Conservation (phyloP, 1,284 basidiomycete species). For the Earliella scabrosa region DNA sequence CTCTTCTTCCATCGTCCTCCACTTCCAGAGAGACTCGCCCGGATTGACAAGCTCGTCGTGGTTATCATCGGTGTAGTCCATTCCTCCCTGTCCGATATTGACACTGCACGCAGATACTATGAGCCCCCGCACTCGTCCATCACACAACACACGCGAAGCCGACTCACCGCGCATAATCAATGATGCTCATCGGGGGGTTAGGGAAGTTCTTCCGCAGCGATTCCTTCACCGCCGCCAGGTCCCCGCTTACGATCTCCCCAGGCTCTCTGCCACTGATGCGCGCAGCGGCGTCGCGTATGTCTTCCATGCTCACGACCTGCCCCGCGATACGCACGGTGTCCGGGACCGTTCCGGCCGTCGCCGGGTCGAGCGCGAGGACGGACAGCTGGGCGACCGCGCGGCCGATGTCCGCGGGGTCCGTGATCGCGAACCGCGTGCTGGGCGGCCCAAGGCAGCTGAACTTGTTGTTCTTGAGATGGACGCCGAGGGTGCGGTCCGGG, state of each 20-base stretch:
- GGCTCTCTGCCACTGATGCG: conserved; percentile 12
- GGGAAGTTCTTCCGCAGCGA: conserved; percentile 13
- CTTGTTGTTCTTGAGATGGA: conserved; percentile 25
- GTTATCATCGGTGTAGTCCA: conserved; percentile 27
- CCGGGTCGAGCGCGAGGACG: conserved; percentile 27
- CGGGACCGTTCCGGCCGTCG: conserved; percentile 24
- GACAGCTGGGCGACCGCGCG: conserved; percentile 29
- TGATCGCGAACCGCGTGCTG: conserved; percentile 22
- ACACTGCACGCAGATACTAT: conserved; percentile 10
- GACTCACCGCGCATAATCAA: conserved; percentile 11
- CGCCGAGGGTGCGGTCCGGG: conserved; percentile 22
- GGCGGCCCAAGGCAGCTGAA: conserved; percentile 26
- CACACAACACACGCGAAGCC: too few relatives aligned
- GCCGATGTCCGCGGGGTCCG: conserved; percentile 32
- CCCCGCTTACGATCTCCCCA: conserved; percentile 14
- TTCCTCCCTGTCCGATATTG: conserved; percentile 26
- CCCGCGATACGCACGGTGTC: conserved; percentile 30
- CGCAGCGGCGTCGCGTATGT: conserved; percentile 23
- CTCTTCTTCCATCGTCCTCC: conserved; percentile 29
- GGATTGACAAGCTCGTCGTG: conserved; percentile 32
- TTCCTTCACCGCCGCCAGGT: conserved; percentile 16
- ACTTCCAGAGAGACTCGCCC: conserved; percentile 28
- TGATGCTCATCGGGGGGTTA: conserved; percentile 5
- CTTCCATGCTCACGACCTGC: conserved; percentile 17
- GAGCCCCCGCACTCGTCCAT: too few relatives aligned